Conservation (phyloP, 345 rosid genomes). For the Dimocarpus longan region DNA sequence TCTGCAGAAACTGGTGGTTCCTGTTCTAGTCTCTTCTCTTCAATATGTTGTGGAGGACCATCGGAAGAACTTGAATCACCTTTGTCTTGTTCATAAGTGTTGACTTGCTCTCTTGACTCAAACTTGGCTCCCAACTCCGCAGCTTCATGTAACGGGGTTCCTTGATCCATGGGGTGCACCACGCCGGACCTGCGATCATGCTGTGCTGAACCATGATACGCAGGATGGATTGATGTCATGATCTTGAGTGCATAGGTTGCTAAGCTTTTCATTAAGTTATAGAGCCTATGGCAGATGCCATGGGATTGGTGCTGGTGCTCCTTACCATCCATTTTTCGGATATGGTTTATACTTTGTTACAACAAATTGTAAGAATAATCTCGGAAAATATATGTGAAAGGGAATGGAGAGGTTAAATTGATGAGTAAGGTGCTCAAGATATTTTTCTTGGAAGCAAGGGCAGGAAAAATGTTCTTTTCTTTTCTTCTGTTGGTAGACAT, state of each 20-base stretch:
- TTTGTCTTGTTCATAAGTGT: not conserved
- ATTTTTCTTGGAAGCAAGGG: constrained; percentile 34
- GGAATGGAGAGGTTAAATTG: not conserved
- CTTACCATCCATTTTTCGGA: constrained; percentile 35
- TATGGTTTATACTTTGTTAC: not conserved
- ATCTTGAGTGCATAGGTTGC: constrained; percentile 35
- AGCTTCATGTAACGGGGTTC: constrained; percentile 7
- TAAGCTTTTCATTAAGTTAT: constrained; percentile 35
- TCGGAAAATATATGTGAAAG: not conserved
- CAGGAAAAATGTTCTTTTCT: constrained; percentile 13
- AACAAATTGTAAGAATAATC: not conserved
- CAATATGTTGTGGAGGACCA: not conserved
- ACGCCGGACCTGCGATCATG: not conserved
- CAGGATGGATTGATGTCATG: constrained; percentile 32
- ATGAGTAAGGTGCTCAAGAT: not conserved
- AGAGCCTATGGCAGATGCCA: constrained; percentile 42
- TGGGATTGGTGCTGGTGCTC: constrained; percentile 24
- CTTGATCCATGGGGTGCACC: constrained; percentile 14
- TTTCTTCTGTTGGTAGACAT: constrained; percentile 37
- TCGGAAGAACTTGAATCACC: not conserved
- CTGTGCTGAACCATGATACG: not conserved
- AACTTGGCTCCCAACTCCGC: not conserved
- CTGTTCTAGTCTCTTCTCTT: constrained; percentile 16
- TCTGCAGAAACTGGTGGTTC: constrained; percentile 18
- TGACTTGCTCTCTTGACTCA: not conserved